Evolutionary conservation across 441 rosid genomes (phyloP).

Genomic region (Arabidopsis hybrid): DNA sequence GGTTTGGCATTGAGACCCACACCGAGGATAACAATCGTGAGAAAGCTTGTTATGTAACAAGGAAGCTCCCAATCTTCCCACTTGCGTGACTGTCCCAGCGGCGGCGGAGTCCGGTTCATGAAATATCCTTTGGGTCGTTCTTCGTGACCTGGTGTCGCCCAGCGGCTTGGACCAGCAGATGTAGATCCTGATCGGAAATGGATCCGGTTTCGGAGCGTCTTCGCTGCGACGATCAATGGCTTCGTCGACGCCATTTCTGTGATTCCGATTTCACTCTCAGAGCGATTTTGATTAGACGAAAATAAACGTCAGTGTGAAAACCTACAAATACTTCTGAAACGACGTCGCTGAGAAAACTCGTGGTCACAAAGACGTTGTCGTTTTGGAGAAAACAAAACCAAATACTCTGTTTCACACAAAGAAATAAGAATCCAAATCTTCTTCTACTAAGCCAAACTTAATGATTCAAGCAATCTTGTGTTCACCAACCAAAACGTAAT

Average conservation of each 20-base stretch:
- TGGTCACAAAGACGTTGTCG: neutral
- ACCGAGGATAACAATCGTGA: conserved; percentile 87
- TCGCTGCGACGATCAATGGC: conserved; percentile 43
- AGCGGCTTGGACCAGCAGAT: conserved; percentile 69
- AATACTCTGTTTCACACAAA: no score
- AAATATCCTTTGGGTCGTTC: conserved; percentile 86
- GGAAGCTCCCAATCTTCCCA: conserved; percentile 99
- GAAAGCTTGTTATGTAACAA: conserved; percentile 92
- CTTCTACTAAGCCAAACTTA: conserved; percentile 5
- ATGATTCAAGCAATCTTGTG: conserved; percentile 13
- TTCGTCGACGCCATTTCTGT: conserved; percentile 41
- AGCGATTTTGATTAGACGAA: conserved; percentile 1
- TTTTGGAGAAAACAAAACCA: neutral
- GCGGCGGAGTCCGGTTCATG: conserved; percentile 71
- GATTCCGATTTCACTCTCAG: conserved; percentile 15
- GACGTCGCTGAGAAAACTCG: neutral
- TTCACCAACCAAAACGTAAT: conserved; percentile 17
- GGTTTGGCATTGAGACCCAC: conserved; percentile 97
- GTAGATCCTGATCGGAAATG: conserved; percentile 55
- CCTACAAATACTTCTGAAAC: neutral
- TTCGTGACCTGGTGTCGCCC: conserved; percentile 81
- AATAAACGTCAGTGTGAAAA: neutral
- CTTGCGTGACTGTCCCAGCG: conserved; percentile 78
- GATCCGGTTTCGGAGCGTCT: conserved; percentile 72
- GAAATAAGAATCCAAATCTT: conserved; percentile 11